phyloP scores from a whole-genome alignment of 148 eudicot species.

The Rhododendron molle region DNA sequence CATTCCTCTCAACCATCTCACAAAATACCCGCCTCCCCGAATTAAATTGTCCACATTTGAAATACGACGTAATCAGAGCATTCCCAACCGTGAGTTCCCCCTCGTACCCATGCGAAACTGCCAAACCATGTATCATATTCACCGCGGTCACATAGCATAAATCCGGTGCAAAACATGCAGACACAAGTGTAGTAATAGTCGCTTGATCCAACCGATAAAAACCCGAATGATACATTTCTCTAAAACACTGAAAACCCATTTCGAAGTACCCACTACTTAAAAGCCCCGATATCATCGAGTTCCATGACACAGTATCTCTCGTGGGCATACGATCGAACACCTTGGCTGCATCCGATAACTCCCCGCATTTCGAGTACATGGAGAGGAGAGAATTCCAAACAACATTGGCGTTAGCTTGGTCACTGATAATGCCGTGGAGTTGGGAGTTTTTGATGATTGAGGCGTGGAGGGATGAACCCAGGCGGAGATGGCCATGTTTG shows the following conservation, averaged over 20 bases:
- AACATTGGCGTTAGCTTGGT: conserved; percentile 17
- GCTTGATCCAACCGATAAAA: conserved; percentile 58
- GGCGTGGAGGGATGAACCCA: conserved; percentile 76
- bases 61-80: conserved; percentile 66
- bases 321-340: conserved; percentile 71
- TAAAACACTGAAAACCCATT: conserved; percentile 53
- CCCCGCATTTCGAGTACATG: conserved; percentile 47
- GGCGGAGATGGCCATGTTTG: conserved; percentile 41
- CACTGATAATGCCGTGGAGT: conserved; percentile 18
- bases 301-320: conserved; percentile 75
- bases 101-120: conserved; percentile 43
- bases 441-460: conserved; percentile 42
- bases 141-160: conserved; percentile 14
- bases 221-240: conserved; percentile 35
- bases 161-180: conserved; percentile 34
- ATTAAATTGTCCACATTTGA: conserved; percentile 36
- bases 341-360: conserved; percentile 40
- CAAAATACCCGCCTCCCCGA: conserved; percentile 51
- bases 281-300: conserved; percentile 56
- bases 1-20: conserved; percentile 58
- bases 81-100: conserved; percentile 53
- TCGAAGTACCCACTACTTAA: conserved; percentile 35
- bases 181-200: conserved; percentile 63
- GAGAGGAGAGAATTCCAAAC: conserved; percentile 65
- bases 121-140: conserved; percentile 58